Conservation (phyloP, 208 protist genomes). For the Borovskyia barvae region DNA sequence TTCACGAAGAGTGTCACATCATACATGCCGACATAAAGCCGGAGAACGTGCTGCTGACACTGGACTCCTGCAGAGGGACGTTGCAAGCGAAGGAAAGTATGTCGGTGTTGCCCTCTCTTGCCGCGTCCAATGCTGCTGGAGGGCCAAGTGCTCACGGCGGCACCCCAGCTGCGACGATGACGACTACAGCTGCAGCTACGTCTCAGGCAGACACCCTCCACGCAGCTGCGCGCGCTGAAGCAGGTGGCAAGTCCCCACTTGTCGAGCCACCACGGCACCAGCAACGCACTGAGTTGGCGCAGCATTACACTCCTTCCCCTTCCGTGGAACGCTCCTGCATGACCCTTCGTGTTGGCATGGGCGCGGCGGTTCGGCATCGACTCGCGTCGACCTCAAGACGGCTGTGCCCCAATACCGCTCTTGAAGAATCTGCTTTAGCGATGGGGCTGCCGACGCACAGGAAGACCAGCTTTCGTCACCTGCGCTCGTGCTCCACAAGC, state of each 20-base stretch:
- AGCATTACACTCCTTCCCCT: neutral
- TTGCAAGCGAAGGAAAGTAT: slow-evolving; percentile 11
- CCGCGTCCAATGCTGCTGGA: too few relatives aligned
- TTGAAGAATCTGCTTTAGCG: slow-evolving; percentile 7
- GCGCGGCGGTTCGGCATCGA: slow-evolving; percentile 10
- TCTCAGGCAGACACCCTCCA: too few relatives aligned
- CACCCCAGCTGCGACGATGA: neutral
- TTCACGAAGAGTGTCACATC: slow-evolving; percentile 88
- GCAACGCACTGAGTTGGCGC: slow-evolving; percentile 9
- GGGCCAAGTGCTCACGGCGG: too few relatives aligned
- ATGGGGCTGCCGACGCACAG: slow-evolving; percentile 1
- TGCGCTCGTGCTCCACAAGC: slow-evolving; percentile 14
- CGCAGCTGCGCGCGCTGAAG: neutral
- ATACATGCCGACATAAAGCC: slow-evolving; percentile 97
- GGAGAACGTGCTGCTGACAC: slow-evolving; percentile 91
- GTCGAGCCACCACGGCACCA: slow-evolving; percentile 8
- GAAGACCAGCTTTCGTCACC: slow-evolving; percentile 11
- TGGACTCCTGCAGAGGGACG: slow-evolving; percentile 46
- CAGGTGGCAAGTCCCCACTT: neutral
- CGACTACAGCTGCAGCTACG: too few relatives aligned
- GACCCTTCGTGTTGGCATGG: slow-evolving; percentile 4
- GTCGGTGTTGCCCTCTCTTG: too few relatives aligned
- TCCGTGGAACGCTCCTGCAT: slow-evolving; percentile 22
- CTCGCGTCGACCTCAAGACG: slow-evolving; percentile 2
- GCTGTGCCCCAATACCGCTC: neutral